Conservation (phyloP, 495 filamentous ascomycete genomes). For the Durotheca rogersii region DNA sequence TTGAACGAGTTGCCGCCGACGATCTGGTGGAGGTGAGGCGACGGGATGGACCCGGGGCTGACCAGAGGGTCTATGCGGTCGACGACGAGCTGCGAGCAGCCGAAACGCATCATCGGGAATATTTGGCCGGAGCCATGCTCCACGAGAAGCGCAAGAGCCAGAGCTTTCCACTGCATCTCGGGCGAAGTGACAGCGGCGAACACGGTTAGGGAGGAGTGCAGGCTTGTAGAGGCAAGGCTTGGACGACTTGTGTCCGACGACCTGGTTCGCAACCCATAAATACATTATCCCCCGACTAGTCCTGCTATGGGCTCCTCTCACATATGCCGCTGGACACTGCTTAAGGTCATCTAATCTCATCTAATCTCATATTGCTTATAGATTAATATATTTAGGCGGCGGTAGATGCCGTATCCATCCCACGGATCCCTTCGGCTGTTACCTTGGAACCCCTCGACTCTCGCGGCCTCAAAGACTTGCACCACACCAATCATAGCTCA, state of each 20-base stretch:
- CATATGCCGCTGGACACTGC: slow-evolving; percentile 31
- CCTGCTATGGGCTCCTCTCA: background rate
- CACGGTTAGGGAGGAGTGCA: slow-evolving; percentile 20
- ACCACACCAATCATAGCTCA: slow-evolving; percentile 20
- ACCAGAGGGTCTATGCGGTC: slow-evolving; percentile 70
- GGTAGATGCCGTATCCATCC: slow-evolving; percentile 21
- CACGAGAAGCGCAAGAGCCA: slow-evolving; percentile 38
- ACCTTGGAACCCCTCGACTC: slow-evolving; percentile 15
- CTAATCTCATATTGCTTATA: slow-evolving; percentile 35
- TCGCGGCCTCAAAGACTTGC: slow-evolving; percentile 8
- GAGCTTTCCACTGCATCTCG: slow-evolving; percentile 43
- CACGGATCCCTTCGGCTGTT: slow-evolving; percentile 24
- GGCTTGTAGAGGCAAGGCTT: slow-evolving; percentile 12
- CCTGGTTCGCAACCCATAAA: slow-evolving; percentile 24
- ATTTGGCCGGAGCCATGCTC: slow-evolving; percentile 35
- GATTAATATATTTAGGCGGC: slow-evolving; percentile 39
- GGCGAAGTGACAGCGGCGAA: slow-evolving; percentile 20
- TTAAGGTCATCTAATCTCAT: slow-evolving; percentile 31
- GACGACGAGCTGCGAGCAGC: slow-evolving; percentile 43
- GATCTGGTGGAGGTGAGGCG: slow-evolving; percentile 45
- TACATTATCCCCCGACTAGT: no score
- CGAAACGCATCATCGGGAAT: slow-evolving; percentile 41
- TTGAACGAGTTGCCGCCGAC: slow-evolving; percentile 44
- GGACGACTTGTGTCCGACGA: slow-evolving; percentile 9
- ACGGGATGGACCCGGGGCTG: slow-evolving; percentile 51